phyloP scores from a whole-genome alignment of 2,329 filamentous ascomycete species.

The Trichoderma arundinaceum region DNA sequence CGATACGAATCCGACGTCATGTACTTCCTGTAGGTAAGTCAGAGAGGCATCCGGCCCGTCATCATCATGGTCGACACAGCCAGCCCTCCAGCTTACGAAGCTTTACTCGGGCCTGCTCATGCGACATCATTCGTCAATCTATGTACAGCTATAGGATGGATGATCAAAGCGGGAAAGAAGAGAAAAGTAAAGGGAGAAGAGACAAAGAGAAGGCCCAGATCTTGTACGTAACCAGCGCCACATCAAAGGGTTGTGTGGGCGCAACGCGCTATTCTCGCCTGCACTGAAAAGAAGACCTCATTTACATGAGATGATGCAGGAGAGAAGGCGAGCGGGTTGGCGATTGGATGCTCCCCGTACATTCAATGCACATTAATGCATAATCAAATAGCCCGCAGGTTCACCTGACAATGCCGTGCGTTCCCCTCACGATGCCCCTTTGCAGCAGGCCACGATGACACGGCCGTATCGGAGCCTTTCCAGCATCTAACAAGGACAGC shows the following conservation, averaged over 20 bases:
- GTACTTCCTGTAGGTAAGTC: not conserved
- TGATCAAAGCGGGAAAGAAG: not conserved
- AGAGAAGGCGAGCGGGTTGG: not conserved
- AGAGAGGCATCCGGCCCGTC: not conserved
- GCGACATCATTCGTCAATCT: not conserved
- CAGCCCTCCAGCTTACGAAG: not conserved
- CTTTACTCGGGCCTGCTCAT: not conserved
- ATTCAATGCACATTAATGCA: not conserved
- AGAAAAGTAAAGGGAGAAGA: not conserved
- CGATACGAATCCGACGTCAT: constrained; percentile 21
- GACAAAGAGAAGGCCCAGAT: not conserved
- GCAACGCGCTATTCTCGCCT: constrained; percentile 12
- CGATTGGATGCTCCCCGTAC: constrained; percentile 4
- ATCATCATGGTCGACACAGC: not conserved
- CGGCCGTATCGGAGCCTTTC: constrained; percentile 36
- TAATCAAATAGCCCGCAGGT: not conserved
- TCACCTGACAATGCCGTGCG: constrained; percentile 21
- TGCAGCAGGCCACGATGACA: not conserved
- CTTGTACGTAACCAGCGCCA: not conserved
- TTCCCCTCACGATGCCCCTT: constrained; percentile 8
- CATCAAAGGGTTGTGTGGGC: not conserved
- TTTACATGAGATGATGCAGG: constrained; percentile 1
- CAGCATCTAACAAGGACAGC: too few species aligned
- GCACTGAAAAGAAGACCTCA: not conserved
- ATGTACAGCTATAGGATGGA: constrained; percentile 1